A percentile compares a stretch with the other conserved stretches of the same genome.
Evolutionary conservation across 2,329 filamentous ascomycete species (phyloP).

Genomic region (Curvularia sp.): DNA sequence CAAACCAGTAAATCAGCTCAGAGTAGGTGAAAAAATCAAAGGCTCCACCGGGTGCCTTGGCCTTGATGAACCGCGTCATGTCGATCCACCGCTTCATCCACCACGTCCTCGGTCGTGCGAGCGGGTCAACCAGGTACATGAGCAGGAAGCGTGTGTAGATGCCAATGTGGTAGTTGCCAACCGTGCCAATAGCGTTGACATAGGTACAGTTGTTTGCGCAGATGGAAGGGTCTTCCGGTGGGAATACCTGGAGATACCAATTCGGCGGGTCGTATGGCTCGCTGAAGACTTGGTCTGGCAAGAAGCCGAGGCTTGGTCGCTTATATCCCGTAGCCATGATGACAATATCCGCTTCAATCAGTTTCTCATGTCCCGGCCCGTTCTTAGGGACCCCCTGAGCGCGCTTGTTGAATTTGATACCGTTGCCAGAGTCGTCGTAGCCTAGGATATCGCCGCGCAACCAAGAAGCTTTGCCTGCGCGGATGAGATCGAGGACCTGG

Average conservation of each 20-base stretch:
- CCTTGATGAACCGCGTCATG: slow-evolving; percentile 73
- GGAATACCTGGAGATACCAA: slow-evolving; percentile 90
- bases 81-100: slow-evolving; percentile 90
- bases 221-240: slow-evolving; percentile 73
- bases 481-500: slow-evolving; percentile 77
- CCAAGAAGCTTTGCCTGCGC: slow-evolving; percentile 76
- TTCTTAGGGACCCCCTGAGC: slow-evolving; percentile 74
- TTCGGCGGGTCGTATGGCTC: slow-evolving; percentile 79
- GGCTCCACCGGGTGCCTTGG: too few relatives aligned
- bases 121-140: slow-evolving; percentile 83
- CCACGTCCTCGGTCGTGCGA: slow-evolving; percentile 72
- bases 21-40: too few relatives aligned
- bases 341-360: slow-evolving; percentile 75
- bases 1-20: too few relatives aligned
- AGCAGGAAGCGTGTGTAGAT: slow-evolving; percentile 86
- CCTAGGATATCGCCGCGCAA: slow-evolving; percentile 78
- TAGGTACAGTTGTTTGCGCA: slow-evolving; percentile 87
- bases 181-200: slow-evolving; percentile 78
- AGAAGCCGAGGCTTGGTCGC: slow-evolving; percentile 73
- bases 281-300: slow-evolving; percentile 74
- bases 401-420: slow-evolving; percentile 75
- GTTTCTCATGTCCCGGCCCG: slow-evolving; percentile 72
- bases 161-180: slow-evolving; percentile 88
- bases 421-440: slow-evolving; percentile 67
- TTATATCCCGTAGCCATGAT: slow-evolving; percentile 86